Evolutionary conservation across 164 flowering plant species (phyloP).

Genomic region (Chloranthus sessilifolius): DNA sequence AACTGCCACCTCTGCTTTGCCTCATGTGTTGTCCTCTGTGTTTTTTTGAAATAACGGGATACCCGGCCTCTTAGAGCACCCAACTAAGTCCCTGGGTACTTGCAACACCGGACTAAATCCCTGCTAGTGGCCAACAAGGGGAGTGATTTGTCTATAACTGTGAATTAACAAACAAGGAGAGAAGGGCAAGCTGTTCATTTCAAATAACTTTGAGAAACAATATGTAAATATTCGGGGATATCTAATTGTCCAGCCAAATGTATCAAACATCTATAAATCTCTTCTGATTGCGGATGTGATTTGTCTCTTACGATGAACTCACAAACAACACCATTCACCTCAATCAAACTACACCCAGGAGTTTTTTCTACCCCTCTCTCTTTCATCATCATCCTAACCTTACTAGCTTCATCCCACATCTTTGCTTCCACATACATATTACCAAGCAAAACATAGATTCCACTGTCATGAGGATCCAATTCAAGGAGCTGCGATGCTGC

Average conservation of each 20-base stretch:
- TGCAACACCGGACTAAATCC: no score
- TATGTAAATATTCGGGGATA: slow-evolving; percentile 15
- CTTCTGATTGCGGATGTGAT: slow-evolving; percentile 38
- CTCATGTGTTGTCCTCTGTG: no score
- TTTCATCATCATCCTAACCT: slow-evolving; percentile 55
- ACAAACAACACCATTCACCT: slow-evolving; percentile 47
- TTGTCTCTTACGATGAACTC: slow-evolving; percentile 65
- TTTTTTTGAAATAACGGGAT: no score
- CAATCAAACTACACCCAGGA: slow-evolving; percentile 79
- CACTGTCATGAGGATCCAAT: slow-evolving; percentile 65
- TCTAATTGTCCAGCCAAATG: slow-evolving; percentile 44
- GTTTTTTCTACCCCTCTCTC: slow-evolving; percentile 60
- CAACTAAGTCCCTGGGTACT: no score
- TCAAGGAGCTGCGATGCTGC: slow-evolving; percentile 60
- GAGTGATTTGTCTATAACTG: no score
- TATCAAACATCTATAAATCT: slow-evolving; percentile 46
- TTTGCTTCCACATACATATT: slow-evolving; percentile 63
- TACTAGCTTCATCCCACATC: slow-evolving; percentile 54
- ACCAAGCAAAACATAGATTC: slow-evolving; percentile 60
- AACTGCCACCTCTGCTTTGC: no score
- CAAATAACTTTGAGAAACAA: no score
- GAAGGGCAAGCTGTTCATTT: not conserved
- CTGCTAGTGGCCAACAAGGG: no score
- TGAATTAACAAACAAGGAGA: no score
- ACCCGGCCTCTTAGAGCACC: no score